Conservation (phyloP, 495 filamentous ascomycete species). For the Platismatia glauca region DNA sequence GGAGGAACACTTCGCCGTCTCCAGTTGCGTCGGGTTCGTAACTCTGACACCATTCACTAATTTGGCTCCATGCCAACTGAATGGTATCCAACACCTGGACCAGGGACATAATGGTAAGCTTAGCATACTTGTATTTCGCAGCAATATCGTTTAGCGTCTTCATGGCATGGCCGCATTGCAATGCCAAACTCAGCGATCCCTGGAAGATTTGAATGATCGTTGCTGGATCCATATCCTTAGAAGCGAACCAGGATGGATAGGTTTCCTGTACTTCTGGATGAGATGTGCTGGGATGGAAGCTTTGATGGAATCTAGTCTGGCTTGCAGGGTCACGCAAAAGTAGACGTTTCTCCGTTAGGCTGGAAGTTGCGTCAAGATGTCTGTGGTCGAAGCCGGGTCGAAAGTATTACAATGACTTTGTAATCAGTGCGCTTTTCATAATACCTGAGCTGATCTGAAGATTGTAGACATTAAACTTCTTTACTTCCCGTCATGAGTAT, state of each 20-base stretch:
- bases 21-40: constrained; percentile 8
- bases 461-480: neutral
- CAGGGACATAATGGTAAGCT: constrained; percentile 35
- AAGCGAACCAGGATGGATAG: neutral
- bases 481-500: neutral
- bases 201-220: neutral
- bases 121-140: constrained; percentile 34
- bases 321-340: neutral
- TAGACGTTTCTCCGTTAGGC: neutral
- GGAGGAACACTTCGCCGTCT: constrained; percentile 27
- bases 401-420: neutral
- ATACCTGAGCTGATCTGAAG: neutral
- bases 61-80: constrained; percentile 32
- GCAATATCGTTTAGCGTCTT: neutral
- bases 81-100: constrained; percentile 35
- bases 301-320: neutral
- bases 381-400: neutral
- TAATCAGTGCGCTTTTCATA: neutral
- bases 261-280: neutral
- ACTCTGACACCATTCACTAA: constrained; percentile 31
- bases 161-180: neutral
- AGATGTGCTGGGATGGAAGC: neutral
- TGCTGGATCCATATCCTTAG: constrained; percentile 7
- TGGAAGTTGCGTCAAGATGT: neutral
- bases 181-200: neutral